Percentiles rank a stretch among this genome's conserved stretches.
Conservation (phyloP, 495 filamentous ascomycete genomes). For the Penicillium paradoxum region DNA sequence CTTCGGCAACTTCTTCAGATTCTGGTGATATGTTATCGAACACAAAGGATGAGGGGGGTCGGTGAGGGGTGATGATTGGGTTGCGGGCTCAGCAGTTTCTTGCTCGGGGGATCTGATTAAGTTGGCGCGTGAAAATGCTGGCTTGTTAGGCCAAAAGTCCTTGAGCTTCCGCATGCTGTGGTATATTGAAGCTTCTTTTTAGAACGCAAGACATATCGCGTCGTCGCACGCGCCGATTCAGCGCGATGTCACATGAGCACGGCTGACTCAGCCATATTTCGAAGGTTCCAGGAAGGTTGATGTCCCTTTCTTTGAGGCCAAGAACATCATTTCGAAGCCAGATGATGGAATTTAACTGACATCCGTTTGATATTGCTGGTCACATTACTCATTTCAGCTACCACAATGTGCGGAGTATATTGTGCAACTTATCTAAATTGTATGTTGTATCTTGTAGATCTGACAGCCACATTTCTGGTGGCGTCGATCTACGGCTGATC, state of each 20-base stretch:
- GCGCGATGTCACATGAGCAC: constrained; percentile 24
- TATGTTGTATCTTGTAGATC: background rate
- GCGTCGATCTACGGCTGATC: constrained; percentile 3
- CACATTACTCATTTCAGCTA: no score
- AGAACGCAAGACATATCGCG: constrained; percentile 15
- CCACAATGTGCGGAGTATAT: background rate
- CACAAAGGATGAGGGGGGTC: constrained; percentile 29
- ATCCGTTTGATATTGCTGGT: no score
- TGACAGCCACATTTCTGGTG: constrained; percentile 2
- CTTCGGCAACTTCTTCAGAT: constrained; percentile 13
- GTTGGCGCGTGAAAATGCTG: constrained; percentile 15
- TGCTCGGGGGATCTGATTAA: constrained; percentile 7
- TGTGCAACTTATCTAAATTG: background rate
- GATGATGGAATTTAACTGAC: no score
- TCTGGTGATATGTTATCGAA: constrained; percentile 16
- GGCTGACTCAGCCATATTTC: background rate
- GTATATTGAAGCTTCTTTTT: constrained; percentile 4
- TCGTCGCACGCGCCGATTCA: constrained; percentile 7
- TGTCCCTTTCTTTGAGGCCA: background rate
- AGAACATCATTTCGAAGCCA: no score
- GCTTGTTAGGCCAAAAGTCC: constrained; percentile 38
- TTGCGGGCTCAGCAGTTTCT: background rate
- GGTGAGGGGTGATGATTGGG: constrained; percentile 30
- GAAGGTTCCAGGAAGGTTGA: no score
- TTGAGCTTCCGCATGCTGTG: constrained; percentile 28